Percentiles rank a stretch among this genome's conserved stretches.
phyloP scores from a whole-genome alignment of 1,284 basidiomycete genomes.

The Rhizoctonia solani region DNA sequence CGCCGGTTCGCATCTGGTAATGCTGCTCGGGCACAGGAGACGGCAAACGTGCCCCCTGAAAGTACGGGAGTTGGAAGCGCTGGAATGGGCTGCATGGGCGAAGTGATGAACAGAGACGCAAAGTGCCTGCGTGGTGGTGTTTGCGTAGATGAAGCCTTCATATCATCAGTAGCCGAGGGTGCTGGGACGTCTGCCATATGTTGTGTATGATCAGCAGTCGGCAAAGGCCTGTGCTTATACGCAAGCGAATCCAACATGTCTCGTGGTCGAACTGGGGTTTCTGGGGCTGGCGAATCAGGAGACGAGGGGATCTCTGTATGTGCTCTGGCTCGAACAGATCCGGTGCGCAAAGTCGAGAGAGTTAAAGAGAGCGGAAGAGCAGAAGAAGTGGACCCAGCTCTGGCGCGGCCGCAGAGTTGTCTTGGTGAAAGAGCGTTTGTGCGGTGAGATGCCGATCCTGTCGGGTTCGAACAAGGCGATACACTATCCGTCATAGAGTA shows the following conservation, averaged over 20 bases:
- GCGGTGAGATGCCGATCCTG: constrained; percentile 6
- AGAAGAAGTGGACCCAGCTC: constrained; percentile 11
- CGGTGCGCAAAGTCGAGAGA: neutral
- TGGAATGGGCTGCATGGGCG: constrained; percentile 17
- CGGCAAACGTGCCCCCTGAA: constrained; percentile 29
- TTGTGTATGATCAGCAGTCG: constrained; percentile 1
- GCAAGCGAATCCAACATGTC: constrained; percentile 34
- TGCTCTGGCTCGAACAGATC: neutral
- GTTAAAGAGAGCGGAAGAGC: constrained; percentile 7
- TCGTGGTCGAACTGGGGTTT: constrained; percentile 17
- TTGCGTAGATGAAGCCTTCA: too few species aligned
- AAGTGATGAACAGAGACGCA: constrained; percentile 16
- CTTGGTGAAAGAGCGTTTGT: constrained; percentile 23
- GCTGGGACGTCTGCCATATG: neutral
- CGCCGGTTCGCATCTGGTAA: constrained; percentile 23
- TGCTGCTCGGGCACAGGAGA: constrained; percentile 25
- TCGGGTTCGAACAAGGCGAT: neutral
- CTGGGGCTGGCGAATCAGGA: constrained; percentile 17
- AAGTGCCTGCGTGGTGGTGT: constrained; percentile 2
- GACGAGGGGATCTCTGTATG: constrained; percentile 13
- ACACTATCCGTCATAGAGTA: neutral
- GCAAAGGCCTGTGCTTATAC: constrained; percentile 23
- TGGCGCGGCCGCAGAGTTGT: constrained; percentile 14
- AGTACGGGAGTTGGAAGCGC: constrained; percentile 30
- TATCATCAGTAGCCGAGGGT: too few species aligned